These are phyloP conservation scores for Aspergillus coremiiformis DNA, from an alignment of 495 filamentous ascomycete genomes.

Conservation along the genomic window DNA sequence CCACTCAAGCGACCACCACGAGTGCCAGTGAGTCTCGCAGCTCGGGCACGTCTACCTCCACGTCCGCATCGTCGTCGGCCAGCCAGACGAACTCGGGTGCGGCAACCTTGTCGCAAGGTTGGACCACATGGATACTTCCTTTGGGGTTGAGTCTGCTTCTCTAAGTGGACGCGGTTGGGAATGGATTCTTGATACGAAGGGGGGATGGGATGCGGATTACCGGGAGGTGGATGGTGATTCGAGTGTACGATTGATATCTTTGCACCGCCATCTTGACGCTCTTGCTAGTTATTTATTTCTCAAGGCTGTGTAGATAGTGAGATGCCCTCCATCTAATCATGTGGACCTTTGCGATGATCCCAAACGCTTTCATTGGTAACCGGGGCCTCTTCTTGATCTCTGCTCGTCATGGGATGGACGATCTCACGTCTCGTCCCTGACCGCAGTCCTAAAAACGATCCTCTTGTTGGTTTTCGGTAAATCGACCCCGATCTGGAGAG, in stretches of 20 bases:
- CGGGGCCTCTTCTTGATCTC: neutral
- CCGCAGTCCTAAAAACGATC: neutral
- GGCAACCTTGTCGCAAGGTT: neutral
- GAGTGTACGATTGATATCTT: neutral
- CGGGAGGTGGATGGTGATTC: neutral
- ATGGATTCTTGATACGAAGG: neutral
- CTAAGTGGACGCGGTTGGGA: neutral
- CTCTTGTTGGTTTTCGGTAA: neutral
- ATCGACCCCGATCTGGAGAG: neutral
- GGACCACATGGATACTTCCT: neutral
- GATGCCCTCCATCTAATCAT: neutral
- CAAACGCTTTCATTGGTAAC: neutral
- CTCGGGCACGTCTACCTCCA: neutral
- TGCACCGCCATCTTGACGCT: neutral
- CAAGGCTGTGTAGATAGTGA: neutral
- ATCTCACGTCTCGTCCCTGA: neutral
- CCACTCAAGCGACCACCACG: neutral
- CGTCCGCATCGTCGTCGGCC: neutral
- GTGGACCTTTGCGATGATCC: neutral
- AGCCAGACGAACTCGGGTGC: neutral
- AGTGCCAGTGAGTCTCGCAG: neutral
- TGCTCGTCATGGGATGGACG: neutral
- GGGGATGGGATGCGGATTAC: neutral
- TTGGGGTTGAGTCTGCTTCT: neutral
- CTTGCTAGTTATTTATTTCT: neutral